Evolutionary conservation across 169 alveolate genomes (phyloP).

Genomic region (Plasmodium knowlesi): DNA sequence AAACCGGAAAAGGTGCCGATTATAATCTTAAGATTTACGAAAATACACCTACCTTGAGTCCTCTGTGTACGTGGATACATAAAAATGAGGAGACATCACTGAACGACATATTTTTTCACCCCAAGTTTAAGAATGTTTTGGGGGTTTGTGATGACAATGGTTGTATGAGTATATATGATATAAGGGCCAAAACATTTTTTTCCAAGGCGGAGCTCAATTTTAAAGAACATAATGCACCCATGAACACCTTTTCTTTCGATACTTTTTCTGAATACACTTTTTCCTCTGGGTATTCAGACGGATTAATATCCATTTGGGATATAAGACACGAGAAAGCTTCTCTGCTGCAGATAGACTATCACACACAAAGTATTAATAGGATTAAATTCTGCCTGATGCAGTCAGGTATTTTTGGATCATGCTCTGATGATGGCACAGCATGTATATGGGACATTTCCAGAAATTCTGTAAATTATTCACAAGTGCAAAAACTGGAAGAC

Average conservation of each 20-base stretch:
- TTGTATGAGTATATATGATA: conserved; percentile 62
- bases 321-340: conserved; percentile 74
- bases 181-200: conserved; percentile 47
- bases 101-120: conserved; percentile 68
- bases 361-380: conserved; percentile 80
- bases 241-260: conserved; percentile 76
- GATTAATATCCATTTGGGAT: conserved; percentile 81
- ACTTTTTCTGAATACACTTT: conserved; percentile 71
- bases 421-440: conserved; percentile 82
- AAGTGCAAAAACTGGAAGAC: conserved; percentile 36
- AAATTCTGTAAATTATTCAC: conserved; percentile 13
- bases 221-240: conserved; percentile 73
- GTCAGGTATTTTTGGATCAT: conserved; percentile 84
- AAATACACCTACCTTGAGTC: conserved; percentile 48
- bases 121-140: conserved; percentile 63
- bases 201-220: conserved; percentile 27
- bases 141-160: conserved; percentile 62
- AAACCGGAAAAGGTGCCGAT: conserved; percentile 53
- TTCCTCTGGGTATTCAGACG: conserved; percentile 78
- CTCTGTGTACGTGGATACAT: conserved; percentile 48
- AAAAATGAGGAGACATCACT: conserved; percentile 29
- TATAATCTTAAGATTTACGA: conserved; percentile 43
- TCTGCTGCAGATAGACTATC: conserved; percentile 76
- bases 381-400: conserved; percentile 79
- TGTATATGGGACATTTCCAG: conserved; percentile 81